Evolutionary conservation across 768 basidiomycete genomes (phyloP).

Genomic region (Leccinum barrowsii): DNA sequence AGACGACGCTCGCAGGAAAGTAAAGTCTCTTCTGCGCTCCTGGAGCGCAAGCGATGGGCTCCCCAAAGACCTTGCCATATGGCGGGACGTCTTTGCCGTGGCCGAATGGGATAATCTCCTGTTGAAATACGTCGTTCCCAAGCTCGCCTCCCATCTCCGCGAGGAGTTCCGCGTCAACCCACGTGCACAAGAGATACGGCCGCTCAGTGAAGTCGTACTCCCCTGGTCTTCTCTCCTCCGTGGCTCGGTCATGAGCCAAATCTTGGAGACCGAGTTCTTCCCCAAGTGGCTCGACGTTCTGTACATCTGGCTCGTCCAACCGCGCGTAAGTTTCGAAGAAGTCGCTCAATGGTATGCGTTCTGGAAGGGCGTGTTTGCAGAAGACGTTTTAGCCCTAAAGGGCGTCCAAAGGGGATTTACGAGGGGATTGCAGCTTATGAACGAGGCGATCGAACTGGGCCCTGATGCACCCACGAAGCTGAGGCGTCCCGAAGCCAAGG

Average conservation of each 20-base stretch:
- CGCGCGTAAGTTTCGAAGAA: slow-evolving; percentile 83
- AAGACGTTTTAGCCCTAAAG: slow-evolving; percentile 58
- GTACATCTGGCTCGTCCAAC: slow-evolving; percentile 91
- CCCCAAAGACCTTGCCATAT: slow-evolving; percentile 70
- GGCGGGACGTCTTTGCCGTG: slow-evolving; percentile 82
- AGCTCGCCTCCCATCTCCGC: slow-evolving; percentile 78
- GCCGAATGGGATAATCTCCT: slow-evolving; percentile 90
- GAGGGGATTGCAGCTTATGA: slow-evolving; percentile 89
- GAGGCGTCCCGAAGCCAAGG: slow-evolving; percentile 61
- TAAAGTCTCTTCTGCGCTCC: slow-evolving; percentile 70
- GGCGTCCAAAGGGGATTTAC: slow-evolving; percentile 80
- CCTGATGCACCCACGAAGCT: slow-evolving; percentile 67
- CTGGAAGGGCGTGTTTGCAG: slow-evolving; percentile 82
- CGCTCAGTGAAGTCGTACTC: slow-evolving; percentile 65
- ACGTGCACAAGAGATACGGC: slow-evolving; percentile 81
- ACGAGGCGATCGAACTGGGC: slow-evolving; percentile 86
- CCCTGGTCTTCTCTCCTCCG: slow-evolving; percentile 76
- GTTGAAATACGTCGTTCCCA: slow-evolving; percentile 89
- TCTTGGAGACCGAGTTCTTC: slow-evolving; percentile 92
- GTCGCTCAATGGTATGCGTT: slow-evolving; percentile 90
- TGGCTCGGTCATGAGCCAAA: slow-evolving; percentile 70
- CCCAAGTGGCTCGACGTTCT: slow-evolving; percentile 94
- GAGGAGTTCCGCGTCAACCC: slow-evolving; percentile 91
- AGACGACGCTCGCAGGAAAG: slow-evolving; percentile 81
- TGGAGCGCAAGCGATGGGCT: slow-evolving; percentile 75